Evolutionary conservation across 169 alveolate genomes (phyloP).

Genomic region (Eimeria zaria): DNA sequence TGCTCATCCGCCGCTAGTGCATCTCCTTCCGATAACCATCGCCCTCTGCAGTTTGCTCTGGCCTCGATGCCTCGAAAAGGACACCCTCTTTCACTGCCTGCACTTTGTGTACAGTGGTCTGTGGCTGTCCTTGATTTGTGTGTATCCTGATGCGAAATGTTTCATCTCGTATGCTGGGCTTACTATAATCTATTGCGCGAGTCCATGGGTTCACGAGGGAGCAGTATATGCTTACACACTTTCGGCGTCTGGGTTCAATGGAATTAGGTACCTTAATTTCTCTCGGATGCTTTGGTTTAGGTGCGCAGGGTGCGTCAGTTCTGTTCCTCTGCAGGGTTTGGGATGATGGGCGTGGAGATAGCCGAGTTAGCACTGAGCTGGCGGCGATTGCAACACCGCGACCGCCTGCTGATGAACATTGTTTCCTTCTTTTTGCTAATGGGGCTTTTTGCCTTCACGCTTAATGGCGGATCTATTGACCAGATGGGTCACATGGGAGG

Average conservation of each 20-base stretch:
- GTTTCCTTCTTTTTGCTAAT: constrained; percentile 89
- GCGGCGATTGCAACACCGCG: constrained; percentile 91
- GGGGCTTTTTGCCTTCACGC: constrained; percentile 90
- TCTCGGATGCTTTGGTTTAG: neutral
- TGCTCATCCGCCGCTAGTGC: neutral
- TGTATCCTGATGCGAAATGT: neutral
- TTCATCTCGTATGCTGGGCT: neutral
- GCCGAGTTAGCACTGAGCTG: constrained; percentile 91
- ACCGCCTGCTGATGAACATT: constrained; percentile 89
- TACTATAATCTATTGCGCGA: neutral
- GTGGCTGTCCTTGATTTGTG: neutral
- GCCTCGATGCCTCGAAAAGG: neutral
- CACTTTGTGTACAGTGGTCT: neutral
- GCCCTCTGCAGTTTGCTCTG: neutral
- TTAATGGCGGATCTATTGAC: constrained; percentile 91
- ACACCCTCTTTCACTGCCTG: neutral
- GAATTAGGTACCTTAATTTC: neutral
- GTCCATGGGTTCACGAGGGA: neutral
- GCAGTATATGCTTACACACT: neutral
- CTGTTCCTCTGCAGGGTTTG: constrained; percentile 87
- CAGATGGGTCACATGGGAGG: constrained; percentile 94
- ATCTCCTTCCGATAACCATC: neutral
- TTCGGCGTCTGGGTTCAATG: neutral
- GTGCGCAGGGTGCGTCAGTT: neutral
- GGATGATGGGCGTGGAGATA: constrained; percentile 91